Conservation (phyloP, 768 basidiomycete species). For the Amanita rubescens region DNA sequence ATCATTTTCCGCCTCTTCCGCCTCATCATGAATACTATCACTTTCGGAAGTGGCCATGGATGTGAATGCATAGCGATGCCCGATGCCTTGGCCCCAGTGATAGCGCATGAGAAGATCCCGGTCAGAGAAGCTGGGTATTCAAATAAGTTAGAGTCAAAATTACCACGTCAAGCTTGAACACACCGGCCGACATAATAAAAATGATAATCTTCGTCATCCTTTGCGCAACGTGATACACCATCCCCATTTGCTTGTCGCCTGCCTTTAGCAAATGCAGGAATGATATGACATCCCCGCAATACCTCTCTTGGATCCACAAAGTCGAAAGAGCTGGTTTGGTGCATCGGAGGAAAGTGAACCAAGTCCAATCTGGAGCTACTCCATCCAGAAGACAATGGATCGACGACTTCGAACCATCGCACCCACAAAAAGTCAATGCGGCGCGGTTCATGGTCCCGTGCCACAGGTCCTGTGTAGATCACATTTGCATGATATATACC, state of each 20-base stretch:
- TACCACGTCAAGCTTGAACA: constrained; percentile 4
- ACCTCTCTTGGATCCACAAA: constrained; percentile 36
- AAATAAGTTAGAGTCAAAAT: not conserved
- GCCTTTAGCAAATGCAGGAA: constrained; percentile 26
- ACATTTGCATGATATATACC: constrained; percentile 20
- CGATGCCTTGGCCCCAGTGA: not conserved
- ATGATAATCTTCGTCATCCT: constrained; percentile 20
- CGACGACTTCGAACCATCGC: constrained; percentile 15
- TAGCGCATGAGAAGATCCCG: too few species aligned
- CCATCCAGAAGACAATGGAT: constrained; percentile 13
- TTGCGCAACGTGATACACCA: constrained; percentile 3
- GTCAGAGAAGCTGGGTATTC: not conserved
- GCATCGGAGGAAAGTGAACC: constrained; percentile 23
- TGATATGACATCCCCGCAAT: constrained; percentile 29
- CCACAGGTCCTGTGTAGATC: constrained; percentile 7
- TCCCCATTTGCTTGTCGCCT: constrained; percentile 12
- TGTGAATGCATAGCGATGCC: not conserved
- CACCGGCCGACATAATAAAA: constrained; percentile 29
- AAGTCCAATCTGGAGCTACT: constrained; percentile 17
- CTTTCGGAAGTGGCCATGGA: not conserved
- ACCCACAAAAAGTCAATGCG: constrained; percentile 26
- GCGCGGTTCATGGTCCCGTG: constrained; percentile 2
- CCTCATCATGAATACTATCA: not conserved
- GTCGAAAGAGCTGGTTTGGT: constrained; percentile 26
- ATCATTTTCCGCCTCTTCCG: not conserved